These are phyloP conservation scores for Rhizophagus clarus DNA, from an alignment of 192 early-diverging fungal species.

Conservation along the genomic window DNA sequence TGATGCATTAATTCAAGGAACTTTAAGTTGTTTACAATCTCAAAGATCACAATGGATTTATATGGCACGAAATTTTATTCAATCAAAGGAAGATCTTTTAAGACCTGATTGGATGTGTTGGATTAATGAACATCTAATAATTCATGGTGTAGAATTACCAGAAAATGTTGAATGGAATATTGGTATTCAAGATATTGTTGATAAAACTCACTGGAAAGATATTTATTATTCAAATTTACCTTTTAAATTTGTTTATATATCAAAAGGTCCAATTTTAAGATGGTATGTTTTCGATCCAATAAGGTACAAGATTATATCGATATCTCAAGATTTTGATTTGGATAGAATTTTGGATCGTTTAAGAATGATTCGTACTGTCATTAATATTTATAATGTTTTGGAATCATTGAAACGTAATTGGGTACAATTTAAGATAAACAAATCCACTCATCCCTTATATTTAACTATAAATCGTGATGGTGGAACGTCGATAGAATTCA, in stretches of 20 bases:
- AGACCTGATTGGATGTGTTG: constrained; percentile 19
- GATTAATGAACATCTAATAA: constrained; percentile 3
- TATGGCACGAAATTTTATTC: background rate
- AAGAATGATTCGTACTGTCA: background rate
- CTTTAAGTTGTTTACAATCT: background rate
- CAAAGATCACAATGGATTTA: background rate
- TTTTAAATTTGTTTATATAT: constrained; percentile 18
- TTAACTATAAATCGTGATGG: background rate
- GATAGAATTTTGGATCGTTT: constrained; percentile 10
- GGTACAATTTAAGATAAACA: background rate
- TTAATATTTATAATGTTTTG: constrained; percentile 6
- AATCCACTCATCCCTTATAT: background rate
- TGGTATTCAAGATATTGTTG: background rate
- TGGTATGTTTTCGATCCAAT: background rate
- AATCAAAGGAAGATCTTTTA: background rate
- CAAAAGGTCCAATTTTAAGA: constrained; percentile 10
- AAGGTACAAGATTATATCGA: background rate
- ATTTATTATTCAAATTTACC: constrained; percentile 14
- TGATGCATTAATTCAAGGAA: constrained; percentile 14
- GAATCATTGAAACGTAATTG: background rate
- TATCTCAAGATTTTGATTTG: constrained; percentile 17
- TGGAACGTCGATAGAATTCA: background rate
- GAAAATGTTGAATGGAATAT: background rate
- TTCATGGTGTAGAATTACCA: background rate
- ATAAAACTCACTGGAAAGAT: constrained; percentile 15